Evolutionary conservation across 2,329 filamentous ascomycete species (phyloP).

Genomic region (Fusarium sulawesiense): DNA sequence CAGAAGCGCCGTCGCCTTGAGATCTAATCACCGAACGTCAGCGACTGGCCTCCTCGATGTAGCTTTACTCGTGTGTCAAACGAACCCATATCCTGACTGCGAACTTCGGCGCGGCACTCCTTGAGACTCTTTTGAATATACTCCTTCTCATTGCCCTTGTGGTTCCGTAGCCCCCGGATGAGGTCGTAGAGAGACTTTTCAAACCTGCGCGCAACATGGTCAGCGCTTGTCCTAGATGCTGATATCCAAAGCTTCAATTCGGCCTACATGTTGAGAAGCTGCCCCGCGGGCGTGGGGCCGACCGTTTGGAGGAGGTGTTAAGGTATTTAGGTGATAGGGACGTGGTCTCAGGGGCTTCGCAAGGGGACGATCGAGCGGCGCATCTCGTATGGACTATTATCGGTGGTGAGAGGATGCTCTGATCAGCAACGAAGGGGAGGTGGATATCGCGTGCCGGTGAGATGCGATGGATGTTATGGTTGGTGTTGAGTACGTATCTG

Average conservation of each 20-base stretch:
- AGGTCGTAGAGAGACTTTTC: constrained; percentile 99
- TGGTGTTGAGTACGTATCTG: constrained; percentile 21
- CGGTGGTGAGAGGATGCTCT: constrained; percentile 1
- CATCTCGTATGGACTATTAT: constrained; percentile 40
- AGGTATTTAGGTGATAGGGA: constrained; percentile 27
- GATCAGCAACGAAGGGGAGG: constrained; percentile 5
- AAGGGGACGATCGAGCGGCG: constrained; percentile 23
- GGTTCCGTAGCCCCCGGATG: constrained; percentile 93
- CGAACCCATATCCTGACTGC: constrained; percentile 90
- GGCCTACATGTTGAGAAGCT: constrained; percentile 46
- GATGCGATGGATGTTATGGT: constrained; percentile 2
- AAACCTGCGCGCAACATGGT: constrained; percentile 74
- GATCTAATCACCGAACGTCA: constrained; percentile 65
- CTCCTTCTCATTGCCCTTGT: constrained; percentile 94
- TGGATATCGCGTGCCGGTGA: constrained; percentile 29
- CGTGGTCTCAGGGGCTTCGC: constrained; percentile 35
- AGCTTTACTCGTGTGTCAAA: constrained; percentile 28
- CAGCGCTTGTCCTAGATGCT: constrained; percentile 23
- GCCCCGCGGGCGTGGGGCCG: constrained; percentile 48
- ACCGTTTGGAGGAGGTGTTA: constrained; percentile 31
- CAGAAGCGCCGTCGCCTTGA: constrained; percentile 94
- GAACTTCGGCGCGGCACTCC: constrained; percentile 95
- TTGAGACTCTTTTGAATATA: constrained; percentile 94
- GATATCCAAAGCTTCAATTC: constrained; percentile 17
- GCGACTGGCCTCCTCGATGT: background rate